Percentiles rank a stretch among this genome's conserved stretches.
phyloP scores from a whole-genome alignment of 352 stramenopile genomes.

The Phytopythium cucurbitacearum region DNA sequence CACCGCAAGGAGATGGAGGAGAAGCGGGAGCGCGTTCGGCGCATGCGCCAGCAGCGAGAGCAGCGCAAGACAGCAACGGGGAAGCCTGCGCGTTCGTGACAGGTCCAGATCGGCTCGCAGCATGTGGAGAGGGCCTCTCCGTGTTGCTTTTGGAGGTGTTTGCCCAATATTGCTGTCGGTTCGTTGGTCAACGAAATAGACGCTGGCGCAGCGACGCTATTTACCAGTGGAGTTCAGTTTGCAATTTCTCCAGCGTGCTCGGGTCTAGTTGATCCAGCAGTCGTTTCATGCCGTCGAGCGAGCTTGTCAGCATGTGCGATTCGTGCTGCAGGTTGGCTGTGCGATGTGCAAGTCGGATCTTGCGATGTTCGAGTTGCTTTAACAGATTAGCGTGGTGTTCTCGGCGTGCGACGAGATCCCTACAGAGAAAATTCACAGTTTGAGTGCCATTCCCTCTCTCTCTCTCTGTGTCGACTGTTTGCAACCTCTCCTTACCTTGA shows the following conservation, averaged over 20 bases:
- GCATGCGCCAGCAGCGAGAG: slow-evolving; percentile 50
- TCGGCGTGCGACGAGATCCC: slow-evolving; percentile 9
- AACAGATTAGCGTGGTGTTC: slow-evolving; percentile 6
- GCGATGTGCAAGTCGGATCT: slow-evolving; percentile 13
- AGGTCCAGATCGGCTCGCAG: neutral
- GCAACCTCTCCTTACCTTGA: slow-evolving; percentile 15
- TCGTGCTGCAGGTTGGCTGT: slow-evolving; percentile 28
- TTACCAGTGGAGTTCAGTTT: slow-evolving; percentile 1
- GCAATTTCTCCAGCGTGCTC: slow-evolving; percentile 9
- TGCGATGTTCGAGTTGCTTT: slow-evolving; percentile 9
- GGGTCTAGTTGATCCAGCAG: slow-evolving; percentile 42
- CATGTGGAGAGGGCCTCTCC: neutral
- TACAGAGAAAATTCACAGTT: neutral
- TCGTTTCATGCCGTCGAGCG: slow-evolving; percentile 32
- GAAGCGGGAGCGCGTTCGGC: slow-evolving; percentile 58
- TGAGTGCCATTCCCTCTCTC: neutral
- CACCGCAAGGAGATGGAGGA: slow-evolving; percentile 68
- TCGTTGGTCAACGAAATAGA: neutral
- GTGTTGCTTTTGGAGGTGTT: slow-evolving; percentile 2
- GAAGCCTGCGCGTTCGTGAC: slow-evolving; percentile 5
- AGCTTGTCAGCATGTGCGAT: slow-evolving; percentile 21
- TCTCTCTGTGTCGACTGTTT: neutral
- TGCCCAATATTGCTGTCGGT: neutral
- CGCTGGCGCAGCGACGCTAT: neutral
- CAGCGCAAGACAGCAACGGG: slow-evolving; percentile 14